These are phyloP conservation scores for Hanseniaspora valbyensis DNA, from an alignment of 805 yeast species.

Conservation along the genomic window DNA sequence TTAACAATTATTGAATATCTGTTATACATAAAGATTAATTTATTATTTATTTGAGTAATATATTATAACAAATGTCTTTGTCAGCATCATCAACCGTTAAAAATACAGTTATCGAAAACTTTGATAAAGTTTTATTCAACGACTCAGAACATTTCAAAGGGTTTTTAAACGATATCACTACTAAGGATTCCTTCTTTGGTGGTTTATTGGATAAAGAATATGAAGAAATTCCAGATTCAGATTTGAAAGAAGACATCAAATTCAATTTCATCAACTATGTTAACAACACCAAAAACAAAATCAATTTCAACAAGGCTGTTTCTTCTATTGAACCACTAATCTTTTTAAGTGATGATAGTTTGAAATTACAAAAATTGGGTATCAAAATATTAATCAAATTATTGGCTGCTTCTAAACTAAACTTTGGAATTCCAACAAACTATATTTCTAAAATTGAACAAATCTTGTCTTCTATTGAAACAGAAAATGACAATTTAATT, in stretches of 20 bases:
- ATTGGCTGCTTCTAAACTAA: background rate
- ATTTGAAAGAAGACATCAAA: background rate
- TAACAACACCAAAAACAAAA: background rate
- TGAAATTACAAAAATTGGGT: background rate
- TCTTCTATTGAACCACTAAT: conserved; percentile 4
- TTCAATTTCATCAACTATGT: background rate
- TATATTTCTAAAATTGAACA: background rate
- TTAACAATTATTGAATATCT: too few species aligned
- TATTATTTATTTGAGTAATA: background rate
- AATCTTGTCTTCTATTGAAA: background rate
- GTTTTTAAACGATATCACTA: conserved; percentile 1
- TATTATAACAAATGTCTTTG: background rate
- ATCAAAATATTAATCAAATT: conserved; percentile 1
- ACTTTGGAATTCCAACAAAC: conserved; percentile 7
- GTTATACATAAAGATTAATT: background rate
- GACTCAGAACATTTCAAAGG: conserved; percentile 14
- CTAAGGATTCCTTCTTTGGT: conserved; percentile 2
- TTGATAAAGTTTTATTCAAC: conserved; percentile 9
- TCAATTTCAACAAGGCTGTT: conserved; percentile 11
- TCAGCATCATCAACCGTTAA: background rate
- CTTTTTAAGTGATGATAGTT: background rate
- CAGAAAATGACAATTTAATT: conserved; percentile 5
- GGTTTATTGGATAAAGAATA: background rate
- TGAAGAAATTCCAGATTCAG: conserved; percentile 2
- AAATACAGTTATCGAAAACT: conserved; percentile 2